Evolutionary conservation across 257 asterid genomes (phyloP).

Genomic region (Apocynum venetum): DNA sequence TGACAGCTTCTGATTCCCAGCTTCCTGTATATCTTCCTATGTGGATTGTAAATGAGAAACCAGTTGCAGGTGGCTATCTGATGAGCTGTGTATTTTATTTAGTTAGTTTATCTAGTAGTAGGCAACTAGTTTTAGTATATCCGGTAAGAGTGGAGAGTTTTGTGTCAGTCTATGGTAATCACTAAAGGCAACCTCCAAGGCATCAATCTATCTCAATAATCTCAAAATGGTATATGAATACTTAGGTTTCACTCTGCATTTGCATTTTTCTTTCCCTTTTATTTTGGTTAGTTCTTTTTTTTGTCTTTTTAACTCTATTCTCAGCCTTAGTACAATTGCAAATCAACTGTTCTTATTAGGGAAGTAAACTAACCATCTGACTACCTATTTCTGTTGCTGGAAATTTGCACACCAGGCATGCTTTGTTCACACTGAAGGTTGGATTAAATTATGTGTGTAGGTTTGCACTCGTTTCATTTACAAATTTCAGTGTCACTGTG

Average conservation of each 20-base stretch:
- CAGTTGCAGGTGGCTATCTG: neutral
- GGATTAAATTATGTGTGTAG: neutral
- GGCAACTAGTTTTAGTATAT: neutral
- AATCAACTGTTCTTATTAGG: neutral
- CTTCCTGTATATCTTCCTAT: neutral
- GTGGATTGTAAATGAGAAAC: conserved; percentile 9
- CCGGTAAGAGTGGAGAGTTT: neutral
- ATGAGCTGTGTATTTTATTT: neutral
- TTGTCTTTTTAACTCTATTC: neutral
- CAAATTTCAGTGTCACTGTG: neutral
- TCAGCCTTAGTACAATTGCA: neutral
- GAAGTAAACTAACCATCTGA: neutral
- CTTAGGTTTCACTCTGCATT: neutral
- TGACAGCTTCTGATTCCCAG: conserved; percentile 10
- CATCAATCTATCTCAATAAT: conserved; percentile 13
- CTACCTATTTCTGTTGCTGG: neutral
- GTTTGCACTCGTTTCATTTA: neutral
- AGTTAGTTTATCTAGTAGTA: neutral
- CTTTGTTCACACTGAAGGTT: neutral
- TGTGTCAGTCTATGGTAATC: neutral
- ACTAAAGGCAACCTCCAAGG: conserved; percentile 18
- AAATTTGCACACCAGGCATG: neutral
- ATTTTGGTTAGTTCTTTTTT: neutral
- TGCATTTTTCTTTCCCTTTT: neutral
- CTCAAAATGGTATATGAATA: neutral